A percentile compares a stretch with the other conserved stretches of the same genome.
Conservation (phyloP, 306 rosid genomes). For the Castanea crenata region DNA sequence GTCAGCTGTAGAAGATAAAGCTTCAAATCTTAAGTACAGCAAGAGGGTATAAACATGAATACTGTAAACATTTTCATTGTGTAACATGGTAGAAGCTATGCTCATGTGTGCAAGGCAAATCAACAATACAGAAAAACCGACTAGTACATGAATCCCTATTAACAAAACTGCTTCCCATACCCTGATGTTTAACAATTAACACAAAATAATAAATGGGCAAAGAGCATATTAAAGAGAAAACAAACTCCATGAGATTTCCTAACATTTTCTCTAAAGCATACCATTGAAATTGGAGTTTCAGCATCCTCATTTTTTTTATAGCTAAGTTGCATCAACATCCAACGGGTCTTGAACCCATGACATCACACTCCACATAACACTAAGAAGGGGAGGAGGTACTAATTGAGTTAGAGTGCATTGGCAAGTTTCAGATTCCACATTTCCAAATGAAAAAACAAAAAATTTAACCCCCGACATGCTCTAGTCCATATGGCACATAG, state of each 20-base stretch:
- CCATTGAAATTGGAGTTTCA: not conserved
- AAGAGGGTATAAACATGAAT: not conserved
- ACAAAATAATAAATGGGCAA: not conserved
- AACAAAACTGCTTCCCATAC: not conserved
- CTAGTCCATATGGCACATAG: no score
- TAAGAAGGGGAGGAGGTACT: no score
- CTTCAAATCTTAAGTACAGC: not conserved
- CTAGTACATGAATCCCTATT: no score
- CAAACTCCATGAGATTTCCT: not conserved
- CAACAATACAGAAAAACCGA: not conserved
- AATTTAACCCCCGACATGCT: no score
- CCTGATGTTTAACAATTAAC: not conserved
- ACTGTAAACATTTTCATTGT: not conserved
- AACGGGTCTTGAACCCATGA: no score
- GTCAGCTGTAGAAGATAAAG: constrained; percentile 35
- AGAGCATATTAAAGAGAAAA: not conserved
- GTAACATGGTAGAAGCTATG: not conserved
- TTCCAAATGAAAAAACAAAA: not conserved
- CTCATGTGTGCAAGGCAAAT: not conserved
- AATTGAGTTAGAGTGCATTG: no score
- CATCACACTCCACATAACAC: no score
- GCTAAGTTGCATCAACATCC: no score
- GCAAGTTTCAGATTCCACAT: not conserved
- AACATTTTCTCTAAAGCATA: not conserved
- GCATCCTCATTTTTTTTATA: not conserved